Conservation (phyloP, 2,329 filamentous ascomycete species). For the Ophiostoma triangulosporum region DNA sequence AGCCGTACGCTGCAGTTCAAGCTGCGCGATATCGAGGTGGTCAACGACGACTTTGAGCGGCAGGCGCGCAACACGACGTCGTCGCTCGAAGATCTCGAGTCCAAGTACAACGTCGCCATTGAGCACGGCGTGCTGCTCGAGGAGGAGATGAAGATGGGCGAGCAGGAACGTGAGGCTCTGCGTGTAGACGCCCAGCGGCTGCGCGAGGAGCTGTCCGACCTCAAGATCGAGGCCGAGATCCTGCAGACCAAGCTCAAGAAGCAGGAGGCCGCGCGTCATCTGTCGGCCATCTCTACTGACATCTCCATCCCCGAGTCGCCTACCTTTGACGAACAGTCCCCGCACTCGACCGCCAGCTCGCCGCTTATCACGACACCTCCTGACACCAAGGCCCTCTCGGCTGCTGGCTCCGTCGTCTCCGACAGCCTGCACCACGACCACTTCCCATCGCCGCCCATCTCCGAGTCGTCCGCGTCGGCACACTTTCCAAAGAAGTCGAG, state of each 20-base stretch:
- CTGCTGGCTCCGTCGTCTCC: conserved; percentile 33
- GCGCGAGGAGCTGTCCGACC: conserved; percentile 79
- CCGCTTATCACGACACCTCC: conserved; percentile 83
- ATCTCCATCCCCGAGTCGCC: conserved; percentile 54
- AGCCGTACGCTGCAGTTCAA: conserved; percentile 71
- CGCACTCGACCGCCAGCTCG: conserved; percentile 77
- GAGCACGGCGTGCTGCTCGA: conserved; percentile 88
- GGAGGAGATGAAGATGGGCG: conserved; percentile 80
- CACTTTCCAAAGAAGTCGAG: conserved; percentile 40
- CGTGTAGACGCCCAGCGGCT: conserved; percentile 85
- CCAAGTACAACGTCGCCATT: conserved; percentile 90
- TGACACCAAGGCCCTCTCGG: conserved; percentile 49
- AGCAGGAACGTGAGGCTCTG: conserved; percentile 79
- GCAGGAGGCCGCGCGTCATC: conserved; percentile 30
- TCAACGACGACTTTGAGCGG: conserved; percentile 95
- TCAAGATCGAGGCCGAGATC: conserved; percentile 91
- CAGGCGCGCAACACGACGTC: conserved; percentile 93
- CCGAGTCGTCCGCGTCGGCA: conserved; percentile 70
- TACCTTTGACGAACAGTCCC: conserved; percentile 57
- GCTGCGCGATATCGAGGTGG: conserved; percentile 89
- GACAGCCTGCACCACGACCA: conserved; percentile 69
- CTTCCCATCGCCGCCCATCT: conserved; percentile 87
- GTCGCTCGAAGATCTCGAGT: conserved; percentile 91
- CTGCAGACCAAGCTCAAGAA: conserved; percentile 85
- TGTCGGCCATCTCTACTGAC: conserved; percentile 47